A percentile compares a stretch with the other conserved stretches of the same genome.
Conservation (phyloP, 164 flowering plant species). For the Stephania japonica region DNA sequence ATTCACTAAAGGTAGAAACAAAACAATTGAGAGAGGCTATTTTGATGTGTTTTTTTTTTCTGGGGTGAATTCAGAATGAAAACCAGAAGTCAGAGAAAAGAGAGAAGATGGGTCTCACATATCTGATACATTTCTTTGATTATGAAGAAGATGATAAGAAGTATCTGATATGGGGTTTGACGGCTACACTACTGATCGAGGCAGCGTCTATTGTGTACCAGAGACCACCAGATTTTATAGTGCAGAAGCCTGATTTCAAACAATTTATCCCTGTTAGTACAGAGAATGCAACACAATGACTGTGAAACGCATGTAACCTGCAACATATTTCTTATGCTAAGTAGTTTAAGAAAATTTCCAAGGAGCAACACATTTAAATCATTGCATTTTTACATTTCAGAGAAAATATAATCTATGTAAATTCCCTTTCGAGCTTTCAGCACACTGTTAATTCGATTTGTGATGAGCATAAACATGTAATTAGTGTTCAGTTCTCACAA, state of each 20-base stretch:
- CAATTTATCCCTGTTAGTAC: conserved; percentile 24
- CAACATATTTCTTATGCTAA: neutral
- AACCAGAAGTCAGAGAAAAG: conserved; percentile 58
- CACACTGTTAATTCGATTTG: too few species aligned
- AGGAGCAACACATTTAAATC: too few species aligned
- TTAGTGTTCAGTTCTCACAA: too few species aligned
- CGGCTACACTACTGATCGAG: conserved; percentile 76
- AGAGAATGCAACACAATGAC: conserved; percentile 27
- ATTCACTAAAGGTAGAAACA: too few species aligned
- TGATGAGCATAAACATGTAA: too few species aligned
- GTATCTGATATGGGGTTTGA: conserved; percentile 79
- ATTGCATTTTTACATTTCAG: too few species aligned
- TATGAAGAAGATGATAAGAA: conserved; percentile 44
- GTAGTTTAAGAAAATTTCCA: too few species aligned
- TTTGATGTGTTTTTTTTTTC: neutral
- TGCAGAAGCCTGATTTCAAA: conserved; percentile 53
- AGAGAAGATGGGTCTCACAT: conserved; percentile 70
- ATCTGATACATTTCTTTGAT: conserved; percentile 66
- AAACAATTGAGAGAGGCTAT: neutral
- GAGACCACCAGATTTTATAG: conserved; percentile 63
- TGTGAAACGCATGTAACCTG: conserved; percentile 4
- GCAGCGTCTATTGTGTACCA: conserved; percentile 82
- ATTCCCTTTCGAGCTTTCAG: too few species aligned
- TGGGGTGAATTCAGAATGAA: conserved; percentile 56
- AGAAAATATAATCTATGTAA: too few species aligned